These are phyloP conservation scores for Fusarium lyarnte DNA, from an alignment of 2,329 filamentous ascomycete genomes.

Conservation along the genomic window DNA sequence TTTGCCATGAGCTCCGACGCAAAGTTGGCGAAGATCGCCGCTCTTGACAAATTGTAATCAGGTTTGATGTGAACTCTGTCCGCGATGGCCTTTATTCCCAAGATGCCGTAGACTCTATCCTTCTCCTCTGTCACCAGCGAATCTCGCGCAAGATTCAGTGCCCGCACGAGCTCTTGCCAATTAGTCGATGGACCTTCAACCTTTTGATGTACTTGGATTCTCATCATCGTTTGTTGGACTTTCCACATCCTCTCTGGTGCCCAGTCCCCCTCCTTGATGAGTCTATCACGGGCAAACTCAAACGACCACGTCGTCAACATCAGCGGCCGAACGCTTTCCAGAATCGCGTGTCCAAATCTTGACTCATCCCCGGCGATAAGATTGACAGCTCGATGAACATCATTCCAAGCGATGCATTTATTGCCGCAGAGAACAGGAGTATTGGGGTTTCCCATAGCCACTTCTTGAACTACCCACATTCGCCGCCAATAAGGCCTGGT, in stretches of 20 bases:
- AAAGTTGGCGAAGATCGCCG: neutral
- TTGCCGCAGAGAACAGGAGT: neutral
- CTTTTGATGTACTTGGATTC: neutral
- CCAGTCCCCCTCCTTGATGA: neutral
- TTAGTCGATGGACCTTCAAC: accelerated
- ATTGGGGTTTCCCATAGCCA: neutral
- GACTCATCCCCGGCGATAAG: neutral
- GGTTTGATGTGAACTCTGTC: neutral
- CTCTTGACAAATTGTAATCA: neutral
- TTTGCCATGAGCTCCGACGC: neutral
- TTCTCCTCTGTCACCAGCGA: neutral
- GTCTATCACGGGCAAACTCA: neutral
- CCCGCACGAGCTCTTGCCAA: neutral
- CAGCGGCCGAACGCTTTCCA: neutral
- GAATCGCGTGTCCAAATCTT: neutral
- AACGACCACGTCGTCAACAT: neutral
- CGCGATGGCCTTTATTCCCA: constrained; percentile 1
- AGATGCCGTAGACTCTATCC: constrained; percentile 3
- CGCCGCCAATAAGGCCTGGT: neutral
- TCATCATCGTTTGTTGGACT: neutral
- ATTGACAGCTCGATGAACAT: neutral
- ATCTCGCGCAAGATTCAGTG: neutral
- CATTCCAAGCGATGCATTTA: neutral
- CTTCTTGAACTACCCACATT: neutral
- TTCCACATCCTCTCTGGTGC: neutral